Evolutionary conservation across 164 flowering plant genomes (phyloP), one percentile per base, ranked within the genome.

Genomic region (Tinospora cordifolia): DNA sequence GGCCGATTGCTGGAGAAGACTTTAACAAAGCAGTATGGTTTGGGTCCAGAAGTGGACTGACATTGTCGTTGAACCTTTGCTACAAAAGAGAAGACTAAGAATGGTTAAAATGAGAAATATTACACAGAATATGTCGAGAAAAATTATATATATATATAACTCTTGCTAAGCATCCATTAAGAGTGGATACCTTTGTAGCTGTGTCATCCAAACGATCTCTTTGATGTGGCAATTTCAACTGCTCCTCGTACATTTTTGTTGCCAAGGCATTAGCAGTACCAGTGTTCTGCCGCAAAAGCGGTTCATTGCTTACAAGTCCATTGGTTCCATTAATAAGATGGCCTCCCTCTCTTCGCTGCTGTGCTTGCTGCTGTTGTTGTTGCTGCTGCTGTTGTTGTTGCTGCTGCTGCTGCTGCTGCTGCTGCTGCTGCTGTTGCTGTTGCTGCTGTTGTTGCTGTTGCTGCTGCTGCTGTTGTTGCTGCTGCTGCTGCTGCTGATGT

Each of bases 161-260:
- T 19, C 60, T 54, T 54, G 60, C 60, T 54, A 19, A 22, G 60
- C 4, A 19, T 19, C 60, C 21, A 19, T 30, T 54, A 54, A 54
- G 21, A 9, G 21, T 54, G 10, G n/a, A 19, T 68, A 91, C 98
- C 89, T 94, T 94, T 75, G 92, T 79, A 17, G 96, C 79, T 30
- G 90, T 86, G 80, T 94, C 99, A 73, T 91, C 99, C 78, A 94
- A 65, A 64, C 91, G 75, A 80, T 94, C 98, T 74, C 98, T 87
- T 74, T 86, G 93, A 71, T 71, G 75, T 13, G 98, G 96, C 66
- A 85, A 64, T 76, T 94, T 94, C 51, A 91, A 74, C 22, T 82
- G 83, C 46, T 94, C 97, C 84, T 92, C 98, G 26, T 94, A 94
- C 92, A 92, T 87, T 76, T 90, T 94, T 57, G 96, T 84, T 27